phyloP scores from a whole-genome alignment of 768 basidiomycete species.

The Gloeostereum incarnatum region DNA sequence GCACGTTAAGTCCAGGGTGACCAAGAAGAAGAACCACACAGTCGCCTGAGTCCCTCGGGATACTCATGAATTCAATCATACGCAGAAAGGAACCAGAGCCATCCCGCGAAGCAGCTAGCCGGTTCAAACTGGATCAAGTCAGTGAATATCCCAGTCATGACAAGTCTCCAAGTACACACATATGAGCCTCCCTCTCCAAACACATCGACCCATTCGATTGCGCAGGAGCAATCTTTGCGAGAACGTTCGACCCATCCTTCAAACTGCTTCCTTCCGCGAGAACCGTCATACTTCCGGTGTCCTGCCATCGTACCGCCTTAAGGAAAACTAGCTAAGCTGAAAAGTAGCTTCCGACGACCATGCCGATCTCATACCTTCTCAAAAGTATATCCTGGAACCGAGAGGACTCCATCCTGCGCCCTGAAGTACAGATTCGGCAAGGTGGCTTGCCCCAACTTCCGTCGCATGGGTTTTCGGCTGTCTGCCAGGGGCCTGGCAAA shows the following conservation, averaged over 20 bases:
- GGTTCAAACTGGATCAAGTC: not conserved
- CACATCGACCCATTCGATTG: conserved; percentile 67
- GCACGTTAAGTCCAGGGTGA: conserved; percentile 60
- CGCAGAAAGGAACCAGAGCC: conserved; percentile 43
- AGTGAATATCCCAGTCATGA: conserved; percentile 1
- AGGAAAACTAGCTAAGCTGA: conserved; percentile 5
- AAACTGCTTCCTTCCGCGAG: conserved; percentile 61
- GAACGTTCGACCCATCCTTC: conserved; percentile 58
- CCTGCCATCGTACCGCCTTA: conserved; percentile 58
- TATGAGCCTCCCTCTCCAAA: conserved; percentile 64
- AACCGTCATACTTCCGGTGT: conserved; percentile 64
- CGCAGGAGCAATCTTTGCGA: conserved; percentile 68
- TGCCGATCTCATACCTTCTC: conserved; percentile 61
- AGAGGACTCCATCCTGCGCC: conserved; percentile 36
- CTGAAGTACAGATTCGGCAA: conserved; percentile 52
- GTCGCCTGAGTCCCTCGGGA: conserved; percentile 56
- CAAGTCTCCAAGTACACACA: conserved; percentile 46
- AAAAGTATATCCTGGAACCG: conserved; percentile 66
- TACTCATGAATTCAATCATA: conserved; percentile 57
- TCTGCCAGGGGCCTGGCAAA: no score
- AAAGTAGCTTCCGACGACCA: conserved; percentile 6
- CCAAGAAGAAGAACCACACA: conserved; percentile 63
- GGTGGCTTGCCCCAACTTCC: conserved; percentile 46
- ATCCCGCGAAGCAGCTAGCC: conserved; percentile 36
- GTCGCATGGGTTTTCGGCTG: conserved; percentile 28